Evolutionary conservation across 352 stramenopile species (phyloP), one percentile per base, ranked within the genome.

Genomic region (Pythium phragmitis): DNA sequence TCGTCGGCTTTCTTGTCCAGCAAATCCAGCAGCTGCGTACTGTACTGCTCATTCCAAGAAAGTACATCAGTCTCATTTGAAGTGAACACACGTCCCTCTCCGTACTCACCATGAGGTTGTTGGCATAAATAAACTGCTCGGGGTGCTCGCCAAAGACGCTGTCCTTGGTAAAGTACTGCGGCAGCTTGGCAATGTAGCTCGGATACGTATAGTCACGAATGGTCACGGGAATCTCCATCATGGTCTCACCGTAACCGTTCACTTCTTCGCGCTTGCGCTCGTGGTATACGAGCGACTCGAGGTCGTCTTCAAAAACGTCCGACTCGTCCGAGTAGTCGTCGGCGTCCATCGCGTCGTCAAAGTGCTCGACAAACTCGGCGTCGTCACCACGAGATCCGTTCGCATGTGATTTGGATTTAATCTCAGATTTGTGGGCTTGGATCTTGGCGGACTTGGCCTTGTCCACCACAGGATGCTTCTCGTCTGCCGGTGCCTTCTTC

Each of bases 221-320:
- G 19, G 70, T 68, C 49, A 83, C 71, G 43, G 76, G 79, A 47
- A 79, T 76, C 49, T 92, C 83, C 17, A 78, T 68, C 30, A 78
- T 53, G 67, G 68, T 78, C 53, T 87, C 77, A 2, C 69, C 80
- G 47, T 76, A 81, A 0, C 80, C 80, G 37, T 71, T 60, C 21
- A 80, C 63, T 56, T 80, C 70, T 57, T 88, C 63, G 70, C 69
- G 67, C 52, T 68, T 60, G 33, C 63, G 61, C 45, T 92, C 80
- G 39, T 75, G 67, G 52, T 78, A 87, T 60, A 89, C 60, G 36
- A 90, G 68, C 28, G 80, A 73, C 57, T 90, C 83, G 36, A 85
- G 66, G 41, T 92, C 83, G 47, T 92, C 83, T 57, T 92, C 83
- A 48, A 90, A 92, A 57, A 89, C 77, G 46, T 92, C 83, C 3